Base-by-base conservation (phyloP, 371 early-diverging fungal species). In the Mortierella sp. region DNA sequence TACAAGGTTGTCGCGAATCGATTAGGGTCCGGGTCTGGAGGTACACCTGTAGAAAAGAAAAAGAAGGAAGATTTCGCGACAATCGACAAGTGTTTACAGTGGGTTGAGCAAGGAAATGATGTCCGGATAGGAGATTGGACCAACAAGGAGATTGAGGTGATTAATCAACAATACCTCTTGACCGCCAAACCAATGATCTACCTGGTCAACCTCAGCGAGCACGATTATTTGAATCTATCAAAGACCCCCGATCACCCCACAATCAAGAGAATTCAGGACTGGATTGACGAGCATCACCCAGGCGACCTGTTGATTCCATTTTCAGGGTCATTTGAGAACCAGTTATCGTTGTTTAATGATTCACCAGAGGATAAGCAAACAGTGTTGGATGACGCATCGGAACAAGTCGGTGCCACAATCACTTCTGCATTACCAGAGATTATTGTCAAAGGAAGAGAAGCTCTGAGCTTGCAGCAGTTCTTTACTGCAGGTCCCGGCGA, bases 111-210 rank as follows among this genome's bases (percentile, higher is more conserved):
- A 1, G 91, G 95, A 51, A 95, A 96, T 75, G 96, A 95, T 77
- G 93, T 97, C 39, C 92, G 97, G 77, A 92, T 96, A 73, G 97
- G 97, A 62, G 87, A 91, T 40, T 96, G 97, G 97, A 85, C 88
- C 75, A 95, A 94, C 88, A 91, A 94, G 86, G 97, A 97, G 77
- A 80, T 99, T 57, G 96, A 96, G 68, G 88, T 95, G 51, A 97
- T 99, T 87, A 98, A 97, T 85, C 81, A 87, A 35, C 88, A 98
- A 64, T 94, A 94, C 70, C 91, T 99, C 64, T 88, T 99, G 66
- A 98, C 99, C 1, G 97, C 98, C 66, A 99, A 99, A 85, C 97
- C 98, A 30, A 97, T 99, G 40, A 96, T 99, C 57, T 98, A 99
- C 83, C 91, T 99, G 62, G 96, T 94, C 77, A 99, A 99, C 86